A percentile compares a stretch with the other conserved stretches of the same genome.
phyloP scores from a whole-genome alignment of 129 eudicot species.

The Saussurea involucrata region DNA sequence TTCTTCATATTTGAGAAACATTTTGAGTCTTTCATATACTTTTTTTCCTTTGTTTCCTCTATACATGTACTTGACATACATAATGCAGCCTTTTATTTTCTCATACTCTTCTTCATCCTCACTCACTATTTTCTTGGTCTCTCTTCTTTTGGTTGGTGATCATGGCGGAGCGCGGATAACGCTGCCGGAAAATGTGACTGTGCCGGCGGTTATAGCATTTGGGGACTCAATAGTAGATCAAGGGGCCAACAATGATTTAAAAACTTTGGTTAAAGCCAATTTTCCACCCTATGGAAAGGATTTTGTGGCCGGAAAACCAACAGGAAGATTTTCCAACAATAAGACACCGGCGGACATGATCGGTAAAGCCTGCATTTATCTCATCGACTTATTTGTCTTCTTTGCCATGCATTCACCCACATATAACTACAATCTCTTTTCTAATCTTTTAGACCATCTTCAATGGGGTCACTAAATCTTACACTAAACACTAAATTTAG shows the following conservation, averaged over 20 bases:
- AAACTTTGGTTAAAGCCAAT: conserved; percentile 47
- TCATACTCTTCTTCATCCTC: not conserved
- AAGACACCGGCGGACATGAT: conserved; percentile 51
- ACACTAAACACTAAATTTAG: no score
- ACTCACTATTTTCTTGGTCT: not conserved
- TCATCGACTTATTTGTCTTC: no score
- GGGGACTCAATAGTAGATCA: conserved; percentile 71
- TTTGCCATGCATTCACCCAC: no score
- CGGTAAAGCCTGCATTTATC: conserved; percentile 21
- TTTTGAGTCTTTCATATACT: no score
- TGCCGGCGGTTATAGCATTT: conserved; percentile 53
- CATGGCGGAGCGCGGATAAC: conserved; percentile 10
- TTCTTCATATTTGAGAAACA: not conserved
- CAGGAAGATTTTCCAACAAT: conserved; percentile 65
- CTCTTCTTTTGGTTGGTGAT: conserved; percentile 1
- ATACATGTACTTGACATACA: not conserved
- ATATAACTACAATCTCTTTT: no score
- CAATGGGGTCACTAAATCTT: no score
- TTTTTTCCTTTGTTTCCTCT: not conserved
- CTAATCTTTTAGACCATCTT: no score
- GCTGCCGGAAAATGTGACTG: conserved; percentile 26
- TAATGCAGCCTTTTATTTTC: not conserved
- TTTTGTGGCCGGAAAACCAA: conserved; percentile 49
- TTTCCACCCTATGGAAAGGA: conserved; percentile 64
- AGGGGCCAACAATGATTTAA: conserved; percentile 46